phyloP scores from a whole-genome alignment of 2,329 filamentous ascomycete species.

The Fusarium tanahbumbuense region DNA sequence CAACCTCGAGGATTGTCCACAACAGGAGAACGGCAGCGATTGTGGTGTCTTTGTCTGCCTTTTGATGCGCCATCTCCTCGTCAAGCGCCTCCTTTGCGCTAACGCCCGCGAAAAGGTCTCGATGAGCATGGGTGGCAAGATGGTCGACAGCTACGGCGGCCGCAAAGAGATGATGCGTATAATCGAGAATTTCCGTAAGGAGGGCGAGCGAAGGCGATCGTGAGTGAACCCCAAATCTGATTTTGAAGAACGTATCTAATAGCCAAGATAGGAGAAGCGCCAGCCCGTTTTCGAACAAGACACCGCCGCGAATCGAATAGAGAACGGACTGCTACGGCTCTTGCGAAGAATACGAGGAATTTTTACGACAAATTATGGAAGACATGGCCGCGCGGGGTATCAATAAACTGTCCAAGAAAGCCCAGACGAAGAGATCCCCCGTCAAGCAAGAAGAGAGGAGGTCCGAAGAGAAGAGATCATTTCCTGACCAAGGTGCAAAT shows the following conservation, averaged over 20 bases:
- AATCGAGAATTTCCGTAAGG: slow-evolving; percentile 86
- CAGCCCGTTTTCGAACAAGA: slow-evolving; percentile 54
- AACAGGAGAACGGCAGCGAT: slow-evolving; percentile 92
- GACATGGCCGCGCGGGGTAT: neutral
- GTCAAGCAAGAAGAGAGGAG: neutral
- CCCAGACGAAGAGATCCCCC: neutral
- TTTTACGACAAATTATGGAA: slow-evolving; percentile 31
- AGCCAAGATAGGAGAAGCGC: slow-evolving; percentile 51
- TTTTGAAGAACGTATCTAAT: slow-evolving; percentile 28
- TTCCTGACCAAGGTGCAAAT: neutral
- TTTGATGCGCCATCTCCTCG: slow-evolving; percentile 91
- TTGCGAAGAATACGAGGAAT: slow-evolving; percentile 46
- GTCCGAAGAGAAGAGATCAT: too few species aligned
- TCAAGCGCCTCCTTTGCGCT: slow-evolving; percentile 83
- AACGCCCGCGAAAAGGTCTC: slow-evolving; percentile 87
- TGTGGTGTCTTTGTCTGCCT: slow-evolving; percentile 97
- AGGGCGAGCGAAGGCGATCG: slow-evolving; percentile 86
- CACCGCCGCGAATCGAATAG: slow-evolving; percentile 59
- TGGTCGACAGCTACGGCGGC: slow-evolving; percentile 82
- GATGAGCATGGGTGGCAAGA: slow-evolving; percentile 90
- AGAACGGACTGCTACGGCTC: slow-evolving; percentile 50
- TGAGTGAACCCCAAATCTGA: slow-evolving; percentile 59
- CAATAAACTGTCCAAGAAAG: neutral
- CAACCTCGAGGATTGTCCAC: slow-evolving; percentile 84
- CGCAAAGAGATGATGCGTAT: slow-evolving; percentile 92